A percentile compares a stretch with the other conserved stretches of the same genome.
These are phyloP conservation scores for Phytopythium mirpurense DNA, from an alignment of 352 stramenopile species.

Conservation along the genomic window DNA sequence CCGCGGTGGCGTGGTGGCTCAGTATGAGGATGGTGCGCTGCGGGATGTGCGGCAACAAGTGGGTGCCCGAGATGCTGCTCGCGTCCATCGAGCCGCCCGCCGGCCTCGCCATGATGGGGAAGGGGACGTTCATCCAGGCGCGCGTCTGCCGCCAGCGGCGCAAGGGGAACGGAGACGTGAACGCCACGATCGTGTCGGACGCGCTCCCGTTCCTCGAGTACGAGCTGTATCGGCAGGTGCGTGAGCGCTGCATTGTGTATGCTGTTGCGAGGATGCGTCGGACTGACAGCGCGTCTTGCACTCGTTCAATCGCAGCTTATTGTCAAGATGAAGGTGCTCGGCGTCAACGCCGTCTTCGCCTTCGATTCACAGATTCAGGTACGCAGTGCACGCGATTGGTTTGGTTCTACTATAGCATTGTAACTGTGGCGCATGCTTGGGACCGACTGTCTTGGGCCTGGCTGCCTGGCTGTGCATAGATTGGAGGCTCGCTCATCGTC, in stretches of 20 bases:
- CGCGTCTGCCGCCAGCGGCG: conserved; percentile 91
- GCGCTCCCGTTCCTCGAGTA: conserved; percentile 98
- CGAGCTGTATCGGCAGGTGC: conserved; percentile 95
- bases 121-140: conserved; percentile 94
- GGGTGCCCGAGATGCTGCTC: conserved; percentile 95
- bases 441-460: not conserved
- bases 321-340: conserved; percentile 91
- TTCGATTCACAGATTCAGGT: conserved; percentile 90
- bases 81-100: conserved; percentile 84
- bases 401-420: too few species aligned
- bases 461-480: conserved; percentile 22
- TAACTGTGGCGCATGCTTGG: too few species aligned
- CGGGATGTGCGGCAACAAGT: conserved; percentile 95
- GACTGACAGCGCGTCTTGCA: too few species aligned
- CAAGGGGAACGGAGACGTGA: conserved; percentile 91
- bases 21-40: conserved; percentile 97
- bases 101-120: conserved; percentile 84
- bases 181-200: conserved; percentile 95
- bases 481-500: conserved; percentile 85
- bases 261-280: not conserved
- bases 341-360: conserved; percentile 95
- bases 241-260: not conserved
- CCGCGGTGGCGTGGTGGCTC: conserved; percentile 6
- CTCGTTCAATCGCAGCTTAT: conserved; percentile 37
- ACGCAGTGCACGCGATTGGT: not conserved